A percentile compares a stretch with the other conserved stretches of the same genome.
These are phyloP conservation scores for Camelina neglecta DNA, from an alignment of 345 rosid genomes.

Conservation along the genomic window DNA sequence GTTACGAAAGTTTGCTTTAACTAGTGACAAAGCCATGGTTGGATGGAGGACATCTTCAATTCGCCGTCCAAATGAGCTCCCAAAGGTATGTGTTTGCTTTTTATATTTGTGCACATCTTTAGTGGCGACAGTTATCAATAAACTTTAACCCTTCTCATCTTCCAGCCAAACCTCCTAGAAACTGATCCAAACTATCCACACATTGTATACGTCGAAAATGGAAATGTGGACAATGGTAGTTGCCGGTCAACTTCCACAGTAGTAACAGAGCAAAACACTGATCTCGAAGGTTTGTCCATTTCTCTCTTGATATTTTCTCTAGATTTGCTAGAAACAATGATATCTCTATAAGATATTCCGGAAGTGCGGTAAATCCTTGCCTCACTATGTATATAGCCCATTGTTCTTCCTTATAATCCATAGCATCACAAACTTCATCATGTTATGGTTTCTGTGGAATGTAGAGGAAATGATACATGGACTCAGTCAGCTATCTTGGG, in stretches of 20 bases:
- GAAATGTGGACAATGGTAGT: slow-evolving; percentile 34
- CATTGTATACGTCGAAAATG: slow-evolving; percentile 62
- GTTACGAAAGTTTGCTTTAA: slow-evolving; percentile 50
- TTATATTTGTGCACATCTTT: neutral
- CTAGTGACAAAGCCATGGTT: slow-evolving; percentile 66
- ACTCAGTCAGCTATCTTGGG: slow-evolving; percentile 82
- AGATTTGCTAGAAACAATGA: neutral
- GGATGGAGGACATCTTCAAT: slow-evolving; percentile 98
- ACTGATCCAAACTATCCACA: slow-evolving; percentile 81
- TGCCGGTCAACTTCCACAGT: slow-evolving; percentile 43
- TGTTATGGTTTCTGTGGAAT: slow-evolving; percentile 29
- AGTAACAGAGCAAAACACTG: slow-evolving; percentile 49
- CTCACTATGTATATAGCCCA: neutral
- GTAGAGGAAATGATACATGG: slow-evolving; percentile 89
- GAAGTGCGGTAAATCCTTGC: neutral
- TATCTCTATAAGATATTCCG: neutral
- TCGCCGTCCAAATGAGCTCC: slow-evolving; percentile 82
- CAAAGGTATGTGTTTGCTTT: slow-evolving; percentile 55
- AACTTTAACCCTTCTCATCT: slow-evolving; percentile 36
- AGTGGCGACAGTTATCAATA: neutral
- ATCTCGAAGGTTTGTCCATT: slow-evolving; percentile 72
- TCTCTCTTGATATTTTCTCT: neutral
- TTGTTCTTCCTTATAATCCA: slow-evolving; percentile 3
- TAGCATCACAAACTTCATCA: neutral
- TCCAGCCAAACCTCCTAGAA: slow-evolving; percentile 70